Conservation (phyloP, 2,329 filamentous ascomycete genomes). For the Metarhizium robertsii region DNA sequence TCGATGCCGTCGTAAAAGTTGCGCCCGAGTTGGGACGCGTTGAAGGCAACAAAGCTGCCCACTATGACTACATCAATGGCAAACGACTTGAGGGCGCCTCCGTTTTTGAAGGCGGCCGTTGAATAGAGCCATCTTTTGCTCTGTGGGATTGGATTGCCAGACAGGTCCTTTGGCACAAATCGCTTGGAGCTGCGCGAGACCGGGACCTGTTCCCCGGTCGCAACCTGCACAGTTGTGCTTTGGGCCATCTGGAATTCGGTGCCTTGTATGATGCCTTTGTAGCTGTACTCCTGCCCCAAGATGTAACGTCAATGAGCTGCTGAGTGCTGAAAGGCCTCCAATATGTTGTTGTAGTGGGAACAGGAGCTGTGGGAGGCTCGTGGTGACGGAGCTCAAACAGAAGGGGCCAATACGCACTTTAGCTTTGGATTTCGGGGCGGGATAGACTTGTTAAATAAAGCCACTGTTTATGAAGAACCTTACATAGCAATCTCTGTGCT, state of each 20-base stretch:
- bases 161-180: slow-evolving; percentile 8
- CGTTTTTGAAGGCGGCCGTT: slow-evolving; percentile 1
- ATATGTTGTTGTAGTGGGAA: too few relatives aligned
- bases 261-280: too few relatives aligned
- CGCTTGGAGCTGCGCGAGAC: background rate
- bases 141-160: slow-evolving; percentile 8
- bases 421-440: too few relatives aligned
- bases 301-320: too few relatives aligned
- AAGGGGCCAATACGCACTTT: too few relatives aligned
- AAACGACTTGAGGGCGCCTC: background rate
- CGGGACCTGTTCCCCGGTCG: background rate
- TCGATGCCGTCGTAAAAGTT: slow-evolving; percentile 8
- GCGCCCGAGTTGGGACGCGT: slow-evolving; percentile 4
- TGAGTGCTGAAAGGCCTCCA: too few relatives aligned
- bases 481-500: too few relatives aligned
- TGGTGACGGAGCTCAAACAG: too few relatives aligned
- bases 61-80: background rate
- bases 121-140: slow-evolving; percentile 8
- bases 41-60: slow-evolving; percentile 7
- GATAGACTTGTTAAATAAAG: too few relatives aligned
- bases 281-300: too few relatives aligned
- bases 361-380: too few relatives aligned
- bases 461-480: too few relatives aligned
- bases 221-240: background rate
- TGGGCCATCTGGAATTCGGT: background rate